Evolutionary conservation across 108 stramenopile species (phyloP), one percentile per base, ranked within the genome.

Genomic region (Nitzschia palea): DNA sequence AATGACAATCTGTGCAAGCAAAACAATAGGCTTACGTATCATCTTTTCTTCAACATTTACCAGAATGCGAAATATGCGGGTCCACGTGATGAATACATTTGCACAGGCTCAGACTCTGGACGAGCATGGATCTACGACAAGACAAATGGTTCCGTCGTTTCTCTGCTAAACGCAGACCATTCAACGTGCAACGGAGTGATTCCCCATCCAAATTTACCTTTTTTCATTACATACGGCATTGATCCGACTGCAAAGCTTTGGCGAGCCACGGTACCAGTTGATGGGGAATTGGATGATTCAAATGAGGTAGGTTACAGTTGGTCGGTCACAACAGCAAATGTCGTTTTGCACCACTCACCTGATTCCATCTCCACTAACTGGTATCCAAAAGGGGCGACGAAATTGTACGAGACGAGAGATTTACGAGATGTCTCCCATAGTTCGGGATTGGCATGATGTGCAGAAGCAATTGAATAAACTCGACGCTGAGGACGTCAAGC

Each of bases 161-260:
- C 86, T 20, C 74, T 89, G 9, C 54, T 90, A 47, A 83, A 79
- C 32, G 87, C 92, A 12, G 92, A 94, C 68, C 62, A 74, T 15
- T 78, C 76, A 9, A 90, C 89, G 0, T 94, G 92, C 62, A 94
- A 94, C 63, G 92, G 92, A 9, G 81, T 94, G 12, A 55, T 86
- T 48, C 89, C 92, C 17, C 92, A 94, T 47, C 89, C 89, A 23
- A 64, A 76, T 1, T 63, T 90, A 29, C 92, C 92, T 9, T 58
- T 84, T 22, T 94, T 94, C 53, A 65, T 87, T 8, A 87, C 86
- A 0, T 94, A 94, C 65, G 92, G 92, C 0, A 94, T 94, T 35
- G 92, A 94, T 80, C 84, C 86, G 1, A 90, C 87, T 22, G 92
- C 89, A 14, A 90, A 90, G 47, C 73, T 94, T 29, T 94, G 92